Conservation (phyloP, 2,329 filamentous ascomycete species). For the Tolypocladium guangdongense region DNA sequence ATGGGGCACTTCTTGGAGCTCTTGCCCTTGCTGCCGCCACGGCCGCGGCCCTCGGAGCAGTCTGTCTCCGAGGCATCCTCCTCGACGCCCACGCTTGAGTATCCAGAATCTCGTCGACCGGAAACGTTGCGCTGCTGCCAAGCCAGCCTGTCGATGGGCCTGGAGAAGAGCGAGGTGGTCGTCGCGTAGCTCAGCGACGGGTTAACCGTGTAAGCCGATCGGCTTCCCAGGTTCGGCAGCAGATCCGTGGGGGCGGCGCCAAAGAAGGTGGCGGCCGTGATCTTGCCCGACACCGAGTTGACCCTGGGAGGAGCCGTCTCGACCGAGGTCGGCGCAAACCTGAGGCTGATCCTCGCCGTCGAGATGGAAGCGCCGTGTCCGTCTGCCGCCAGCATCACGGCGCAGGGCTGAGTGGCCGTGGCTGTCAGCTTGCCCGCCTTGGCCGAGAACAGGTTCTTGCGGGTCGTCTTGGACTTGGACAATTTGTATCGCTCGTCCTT, state of each 20-base stretch:
- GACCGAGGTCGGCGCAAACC: constrained; percentile 33
- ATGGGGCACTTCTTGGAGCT: constrained; percentile 18
- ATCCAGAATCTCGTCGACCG: constrained; percentile 41
- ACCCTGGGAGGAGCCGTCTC: constrained; percentile 36
- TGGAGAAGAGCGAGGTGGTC: constrained; percentile 28
- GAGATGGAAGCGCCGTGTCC: constrained; percentile 31
- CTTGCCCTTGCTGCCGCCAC: constrained; percentile 9
- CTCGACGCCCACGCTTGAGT: constrained; percentile 30
- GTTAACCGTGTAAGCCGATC: constrained; percentile 26
- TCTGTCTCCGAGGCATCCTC: constrained; percentile 25
- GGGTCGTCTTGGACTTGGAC: constrained; percentile 39
- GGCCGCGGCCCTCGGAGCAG: constrained; percentile 8
- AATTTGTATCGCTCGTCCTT: constrained; percentile 39
- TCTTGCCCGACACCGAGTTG: constrained; percentile 36
- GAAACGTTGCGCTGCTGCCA: constrained; percentile 30
- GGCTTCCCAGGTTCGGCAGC: constrained; percentile 40
- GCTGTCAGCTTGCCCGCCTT: constrained; percentile 40
- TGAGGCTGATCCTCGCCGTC: constrained; percentile 31
- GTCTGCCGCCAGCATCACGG: constrained; percentile 39
- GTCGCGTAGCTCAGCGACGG: constrained; percentile 36
- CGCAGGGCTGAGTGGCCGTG: constrained; percentile 32
- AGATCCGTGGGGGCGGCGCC: constrained; percentile 31
- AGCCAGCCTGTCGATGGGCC: constrained; percentile 19
- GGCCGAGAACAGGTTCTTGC: constrained; percentile 39
- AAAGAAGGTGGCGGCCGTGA: constrained; percentile 42